Evolutionary conservation across 2,329 filamentous ascomycete species (phyloP).

Genomic region (Hortaea werneckii): DNA sequence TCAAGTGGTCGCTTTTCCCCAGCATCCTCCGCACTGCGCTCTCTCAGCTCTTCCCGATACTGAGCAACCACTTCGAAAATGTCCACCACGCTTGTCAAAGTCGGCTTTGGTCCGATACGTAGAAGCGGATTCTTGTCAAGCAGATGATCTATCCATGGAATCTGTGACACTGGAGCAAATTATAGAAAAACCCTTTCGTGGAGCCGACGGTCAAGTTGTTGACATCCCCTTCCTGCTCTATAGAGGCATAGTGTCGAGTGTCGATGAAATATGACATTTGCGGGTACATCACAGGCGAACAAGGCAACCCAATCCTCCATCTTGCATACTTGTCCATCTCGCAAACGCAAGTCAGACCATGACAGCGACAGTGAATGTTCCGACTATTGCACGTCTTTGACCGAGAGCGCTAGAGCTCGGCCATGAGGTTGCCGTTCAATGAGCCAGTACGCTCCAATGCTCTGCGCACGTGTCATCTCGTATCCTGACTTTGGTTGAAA

Average conservation of each 20-base stretch:
- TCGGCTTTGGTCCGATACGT: constrained; percentile 2
- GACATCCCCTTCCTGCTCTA: constrained; percentile 8
- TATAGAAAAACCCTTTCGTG: constrained; percentile 4
- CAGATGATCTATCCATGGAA: constrained; percentile 4
- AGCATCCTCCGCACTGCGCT: not conserved
- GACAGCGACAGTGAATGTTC: no score
- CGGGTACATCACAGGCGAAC: constrained; percentile 3
- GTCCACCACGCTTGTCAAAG: not conserved
- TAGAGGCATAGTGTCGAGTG: constrained; percentile 1
- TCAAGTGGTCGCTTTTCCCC: not conserved
- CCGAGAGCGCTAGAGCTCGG: no score
- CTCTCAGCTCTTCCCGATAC: constrained; percentile 4
- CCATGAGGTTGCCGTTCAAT: no score
- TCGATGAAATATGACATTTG: not conserved
- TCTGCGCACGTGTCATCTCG: no score
- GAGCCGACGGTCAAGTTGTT: constrained; percentile 1
- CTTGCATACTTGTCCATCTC: not conserved
- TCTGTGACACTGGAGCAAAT: constrained; percentile 3
- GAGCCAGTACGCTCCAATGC: no score
- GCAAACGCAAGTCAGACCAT: no score
- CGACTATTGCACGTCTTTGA: no score
- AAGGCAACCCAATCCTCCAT: constrained; percentile 1
- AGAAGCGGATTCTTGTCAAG: constrained; percentile 5
- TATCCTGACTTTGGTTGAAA: no score
- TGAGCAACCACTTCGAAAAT: constrained; percentile 2